Conservation (phyloP, 1,284 basidiomycete genomes). For the Hortiboletus rubellus region DNA sequence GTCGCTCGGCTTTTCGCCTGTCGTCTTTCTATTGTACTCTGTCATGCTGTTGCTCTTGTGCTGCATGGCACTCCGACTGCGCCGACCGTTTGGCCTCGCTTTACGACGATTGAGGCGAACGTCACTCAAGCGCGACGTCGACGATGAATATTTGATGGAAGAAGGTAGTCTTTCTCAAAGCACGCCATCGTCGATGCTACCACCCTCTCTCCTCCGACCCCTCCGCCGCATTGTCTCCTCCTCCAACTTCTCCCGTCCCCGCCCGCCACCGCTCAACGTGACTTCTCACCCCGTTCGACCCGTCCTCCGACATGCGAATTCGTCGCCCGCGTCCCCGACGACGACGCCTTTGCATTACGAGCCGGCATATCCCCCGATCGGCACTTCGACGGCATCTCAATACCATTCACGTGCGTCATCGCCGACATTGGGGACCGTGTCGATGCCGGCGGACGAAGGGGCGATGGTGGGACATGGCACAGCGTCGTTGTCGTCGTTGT, state of each 20-base stretch:
- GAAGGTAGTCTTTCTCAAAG: conserved; percentile 47
- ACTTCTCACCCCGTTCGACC: conserved; percentile 25
- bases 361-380: conserved; percentile 19
- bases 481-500: conserved; percentile 27
- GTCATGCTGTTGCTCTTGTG: conserved; percentile 43
- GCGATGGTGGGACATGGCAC: conserved; percentile 7
- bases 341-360: conserved; percentile 22
- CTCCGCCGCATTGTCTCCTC: conserved; percentile 41
- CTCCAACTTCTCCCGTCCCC: conserved; percentile 30
- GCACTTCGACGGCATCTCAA: conserved; percentile 33
- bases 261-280: conserved; percentile 31
- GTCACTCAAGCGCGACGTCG: conserved; percentile 37
- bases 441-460: conserved; percentile 29
- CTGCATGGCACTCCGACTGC: conserved; percentile 53
- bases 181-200: conserved; percentile 34
- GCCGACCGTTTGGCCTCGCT: conserved; percentile 50
- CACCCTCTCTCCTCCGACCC: conserved; percentile 39
- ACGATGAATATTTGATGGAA: conserved; percentile 56
- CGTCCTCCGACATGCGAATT: conserved; percentile 22
- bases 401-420: conserved; percentile 39
- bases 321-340: conserved; percentile 26
- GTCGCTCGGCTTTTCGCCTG: conserved; percentile 68
- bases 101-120: conserved; percentile 49
- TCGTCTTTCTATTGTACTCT: conserved; percentile 57
- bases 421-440: conserved; percentile 33